Percentiles rank a stretch among this genome's conserved stretches.
Evolutionary conservation across 1,284 basidiomycete species (phyloP).

Genomic region (Cutaneotrichosporon sp.): DNA sequence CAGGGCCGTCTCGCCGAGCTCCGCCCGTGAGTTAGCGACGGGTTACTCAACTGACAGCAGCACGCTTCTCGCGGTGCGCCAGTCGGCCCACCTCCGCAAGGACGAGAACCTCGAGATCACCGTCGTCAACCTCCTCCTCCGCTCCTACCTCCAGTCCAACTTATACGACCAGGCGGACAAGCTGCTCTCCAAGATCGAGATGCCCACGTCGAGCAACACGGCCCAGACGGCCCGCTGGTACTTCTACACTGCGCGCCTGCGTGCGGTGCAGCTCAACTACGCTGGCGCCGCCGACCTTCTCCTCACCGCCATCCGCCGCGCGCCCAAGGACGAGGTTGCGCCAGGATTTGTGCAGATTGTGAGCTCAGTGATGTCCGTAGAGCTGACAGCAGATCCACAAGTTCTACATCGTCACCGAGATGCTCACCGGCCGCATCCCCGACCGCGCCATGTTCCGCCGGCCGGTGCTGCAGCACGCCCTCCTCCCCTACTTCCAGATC

Average conservation of each 20-base stretch:
- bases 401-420: conserved; percentile 89
- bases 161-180: conserved; percentile 98
- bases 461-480: conserved; percentile 82
- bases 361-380: conserved; percentile 21
- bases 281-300: conserved; percentile 87
- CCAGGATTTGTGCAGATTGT: conserved; percentile 96
- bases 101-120: conserved; percentile 64
- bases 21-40: conserved; percentile 67
- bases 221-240: conserved; percentile 92
- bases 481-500: conserved; percentile 93
- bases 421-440: conserved; percentile 98
- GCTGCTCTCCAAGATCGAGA: conserved; percentile 88
- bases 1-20: conserved; percentile 66
- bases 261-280: conserved; percentile 94
- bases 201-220: conserved; percentile 83
- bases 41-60: conserved; percentile 53
- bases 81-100: conserved; percentile 48
- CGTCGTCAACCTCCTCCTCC: conserved; percentile 89
- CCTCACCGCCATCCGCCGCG: conserved; percentile 91
- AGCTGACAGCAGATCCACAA: conserved; percentile 64
- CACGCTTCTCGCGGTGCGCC: conserved; percentile 73
- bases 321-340: conserved; percentile 80
- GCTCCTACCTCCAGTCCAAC: conserved; percentile 87
- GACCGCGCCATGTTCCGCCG: conserved; percentile 90
- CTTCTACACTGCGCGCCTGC: conserved; percentile 85